These are phyloP conservation scores for Hygrophorus russula DNA, from an alignment of 768 basidiomycete genomes.

Conservation along the genomic window DNA sequence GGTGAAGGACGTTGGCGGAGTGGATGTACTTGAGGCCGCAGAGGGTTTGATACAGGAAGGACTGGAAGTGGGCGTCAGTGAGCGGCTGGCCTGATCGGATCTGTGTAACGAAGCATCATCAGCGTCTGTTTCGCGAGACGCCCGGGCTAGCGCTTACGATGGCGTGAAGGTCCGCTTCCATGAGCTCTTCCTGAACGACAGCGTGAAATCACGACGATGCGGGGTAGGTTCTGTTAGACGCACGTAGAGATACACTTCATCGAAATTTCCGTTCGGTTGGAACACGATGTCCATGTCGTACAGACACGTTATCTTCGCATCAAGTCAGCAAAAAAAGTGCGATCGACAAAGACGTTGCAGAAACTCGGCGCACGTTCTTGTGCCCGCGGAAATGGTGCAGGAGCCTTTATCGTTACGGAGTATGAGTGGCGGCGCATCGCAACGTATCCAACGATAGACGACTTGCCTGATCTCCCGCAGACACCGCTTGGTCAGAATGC, in stretches of 20 bases:
- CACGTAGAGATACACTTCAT: constrained; percentile 92
- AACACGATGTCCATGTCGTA: constrained; percentile 99
- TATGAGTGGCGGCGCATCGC: constrained; percentile 7
- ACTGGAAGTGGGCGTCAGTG: constrained; percentile 88
- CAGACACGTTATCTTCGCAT: constrained; percentile 75
- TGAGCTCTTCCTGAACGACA: constrained; percentile 83
- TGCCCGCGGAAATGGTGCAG: constrained; percentile 97
- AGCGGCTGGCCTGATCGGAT: constrained; percentile 81
- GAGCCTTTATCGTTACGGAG: constrained; percentile 35
- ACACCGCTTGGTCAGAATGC: constrained; percentile 94
- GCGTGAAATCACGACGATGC: neutral
- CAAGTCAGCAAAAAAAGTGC: constrained; percentile 15
- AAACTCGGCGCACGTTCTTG: constrained; percentile 68
- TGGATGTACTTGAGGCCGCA: constrained; percentile 98
- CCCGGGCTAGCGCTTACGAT: constrained; percentile 54
- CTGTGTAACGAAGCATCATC: constrained; percentile 21
- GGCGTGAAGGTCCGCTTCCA: constrained; percentile 99
- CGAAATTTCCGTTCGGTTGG: constrained; percentile 83
- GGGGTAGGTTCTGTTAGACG: constrained; percentile 14
- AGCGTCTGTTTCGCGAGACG: neutral
- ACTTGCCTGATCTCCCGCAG: constrained; percentile 84
- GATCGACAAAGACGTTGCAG: neutral
- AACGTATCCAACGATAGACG: constrained; percentile 5
- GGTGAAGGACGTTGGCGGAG: constrained; percentile 94
- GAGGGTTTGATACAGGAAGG: constrained; percentile 96